Evolutionary conservation across 2,329 filamentous ascomycete species (phyloP), one percentile per base, ranked within the genome.

Genomic region (Apiospora koreana): DNA sequence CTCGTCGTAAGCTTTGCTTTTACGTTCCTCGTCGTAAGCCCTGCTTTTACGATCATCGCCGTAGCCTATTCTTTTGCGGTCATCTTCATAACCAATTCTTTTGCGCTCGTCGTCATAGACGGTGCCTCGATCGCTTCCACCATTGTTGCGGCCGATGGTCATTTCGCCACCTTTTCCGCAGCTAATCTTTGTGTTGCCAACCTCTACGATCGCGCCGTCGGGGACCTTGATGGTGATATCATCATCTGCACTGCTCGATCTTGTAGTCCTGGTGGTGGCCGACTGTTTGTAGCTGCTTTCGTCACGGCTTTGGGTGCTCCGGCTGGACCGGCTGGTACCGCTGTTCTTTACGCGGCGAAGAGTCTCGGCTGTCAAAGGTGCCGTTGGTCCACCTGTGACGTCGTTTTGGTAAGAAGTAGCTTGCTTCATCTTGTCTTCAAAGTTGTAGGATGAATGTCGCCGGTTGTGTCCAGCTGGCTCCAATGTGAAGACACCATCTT

Each of bases 271-370:
- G 16, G 89, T 91, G 0, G 89, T 89, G 38, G 87, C 87, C 69
- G 88, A 91, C 72, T 87, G 86, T 73, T 85, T 86, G 78, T 86
- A 90, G 69, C 91, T 89, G 79, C 89, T 91, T 70, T 91, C 89
- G 74, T 91, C 89, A 58, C 84, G 88, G 76, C 89, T 91, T 28
- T 79, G 85, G 72, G 85, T 89, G 82, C 86, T 90, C 73, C 85
- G 85, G 68, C 85, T 90, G 48, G 86, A 89, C 31, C 85, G 85
- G 76, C 86, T 89, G 81, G 85, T 88, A 8, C 81, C 84, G 71
- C 82, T 84, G 72, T 81, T 84, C 75, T 83, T 85, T 72, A 79
- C 83, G 38, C 83, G 86, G 76, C 83, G 85, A 35, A 92, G 81
- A 16, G 83, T 81, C 70, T 90, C 89, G 1, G 85, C 86, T 3